These are phyloP conservation scores for Neurospora sp. DNA, from an alignment of 495 filamentous ascomycete genomes.

Conservation along the genomic window DNA sequence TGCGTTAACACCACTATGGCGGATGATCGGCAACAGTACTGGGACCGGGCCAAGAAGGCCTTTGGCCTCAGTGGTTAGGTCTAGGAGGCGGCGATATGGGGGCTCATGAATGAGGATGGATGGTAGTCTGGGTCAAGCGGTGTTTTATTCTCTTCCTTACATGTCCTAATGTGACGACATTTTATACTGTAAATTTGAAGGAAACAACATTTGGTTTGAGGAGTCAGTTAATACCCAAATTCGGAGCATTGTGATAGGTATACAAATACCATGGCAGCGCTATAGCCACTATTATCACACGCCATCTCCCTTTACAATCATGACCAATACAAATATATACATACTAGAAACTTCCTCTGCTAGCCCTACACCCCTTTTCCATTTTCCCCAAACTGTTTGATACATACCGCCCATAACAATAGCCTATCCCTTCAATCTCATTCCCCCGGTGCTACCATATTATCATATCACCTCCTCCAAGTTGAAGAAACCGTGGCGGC, in stretches of 20 bases:
- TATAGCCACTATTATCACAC: not conserved
- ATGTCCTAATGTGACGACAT: not conserved
- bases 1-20: slow-evolving; percentile 43
- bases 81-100: not conserved
- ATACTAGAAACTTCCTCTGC: not conserved
- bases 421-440: not conserved
- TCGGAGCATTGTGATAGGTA: not conserved
- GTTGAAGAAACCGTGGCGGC: slow-evolving; percentile 7
- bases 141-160: not conserved
- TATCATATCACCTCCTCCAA: slow-evolving; percentile 4
- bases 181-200: not conserved
- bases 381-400: not conserved
- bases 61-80: slow-evolving; percentile 23
- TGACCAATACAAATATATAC: not conserved
- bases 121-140: not conserved
- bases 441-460: not conserved
- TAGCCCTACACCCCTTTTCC: not conserved
- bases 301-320: not conserved
- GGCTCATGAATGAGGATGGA: not conserved
- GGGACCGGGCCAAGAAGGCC: slow-evolving; percentile 38
- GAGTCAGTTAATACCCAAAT: not conserved
- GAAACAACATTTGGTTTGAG: not conserved
- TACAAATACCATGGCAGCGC: not conserved
- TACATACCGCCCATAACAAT: not conserved
- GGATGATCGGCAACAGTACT: slow-evolving; percentile 43